Conservation (phyloP, 352 stramenopile species). For the Globisporangium abappressorium region DNA sequence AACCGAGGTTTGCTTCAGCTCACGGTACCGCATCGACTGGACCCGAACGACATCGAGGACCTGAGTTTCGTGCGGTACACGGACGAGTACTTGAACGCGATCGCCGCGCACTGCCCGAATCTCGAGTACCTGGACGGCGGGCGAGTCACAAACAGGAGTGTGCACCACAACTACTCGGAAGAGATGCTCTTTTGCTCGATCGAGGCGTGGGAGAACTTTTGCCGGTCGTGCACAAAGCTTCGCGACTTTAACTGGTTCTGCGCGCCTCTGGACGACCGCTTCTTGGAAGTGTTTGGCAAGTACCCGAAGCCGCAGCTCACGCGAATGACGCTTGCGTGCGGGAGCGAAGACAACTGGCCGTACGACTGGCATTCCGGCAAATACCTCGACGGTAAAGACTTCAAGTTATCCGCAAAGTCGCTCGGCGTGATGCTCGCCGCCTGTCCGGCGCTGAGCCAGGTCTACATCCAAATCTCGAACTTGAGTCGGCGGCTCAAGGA, state of each 20-base stretch:
- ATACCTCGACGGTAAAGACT: background rate
- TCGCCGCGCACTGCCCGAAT: slow-evolving; percentile 15
- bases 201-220: background rate
- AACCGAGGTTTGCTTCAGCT: slow-evolving; percentile 20
- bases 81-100: slow-evolving; percentile 15
- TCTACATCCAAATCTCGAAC: background rate
- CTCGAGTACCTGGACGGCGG: slow-evolving; percentile 21
- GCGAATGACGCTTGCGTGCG: background rate
- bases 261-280: background rate
- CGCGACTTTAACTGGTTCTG: background rate
- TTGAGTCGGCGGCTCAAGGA: background rate
- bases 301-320: background rate
- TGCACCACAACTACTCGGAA: background rate
- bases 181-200: background rate
- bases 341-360: background rate
- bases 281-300: background rate
- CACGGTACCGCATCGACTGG: slow-evolving; percentile 15
- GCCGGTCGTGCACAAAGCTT: background rate
- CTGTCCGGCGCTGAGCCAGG: background rate
- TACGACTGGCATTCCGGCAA: background rate
- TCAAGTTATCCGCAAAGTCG: background rate
- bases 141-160: background rate
- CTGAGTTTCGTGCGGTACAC: background rate
- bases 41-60: background rate
- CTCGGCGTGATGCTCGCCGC: background rate